Evolutionary conservation across 768 basidiomycete genomes (phyloP).

Genomic region (Dendrothele bispora): DNA sequence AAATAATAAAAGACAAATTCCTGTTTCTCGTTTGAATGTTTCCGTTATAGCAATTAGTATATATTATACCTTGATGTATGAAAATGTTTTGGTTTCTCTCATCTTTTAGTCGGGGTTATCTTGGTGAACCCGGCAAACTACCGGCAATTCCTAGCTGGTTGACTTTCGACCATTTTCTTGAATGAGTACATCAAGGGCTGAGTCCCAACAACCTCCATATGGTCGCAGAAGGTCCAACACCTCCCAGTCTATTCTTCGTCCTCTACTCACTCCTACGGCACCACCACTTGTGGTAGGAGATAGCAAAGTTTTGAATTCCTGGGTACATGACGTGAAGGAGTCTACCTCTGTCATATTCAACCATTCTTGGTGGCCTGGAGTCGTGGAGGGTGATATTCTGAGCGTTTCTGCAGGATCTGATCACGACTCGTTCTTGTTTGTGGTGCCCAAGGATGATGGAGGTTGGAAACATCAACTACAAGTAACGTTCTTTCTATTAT

Average conservation of each 20-base stretch:
- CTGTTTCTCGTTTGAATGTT: too few species aligned
- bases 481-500: constrained; percentile 25
- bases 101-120: too few species aligned
- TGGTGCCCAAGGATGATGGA: constrained; percentile 64
- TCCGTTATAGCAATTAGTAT: too few species aligned
- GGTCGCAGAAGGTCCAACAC: constrained; percentile 75
- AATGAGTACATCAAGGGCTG: constrained; percentile 66
- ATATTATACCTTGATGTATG: too few species aligned
- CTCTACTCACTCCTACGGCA: constrained; percentile 31
- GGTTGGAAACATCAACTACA: constrained; percentile 64
- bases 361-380: constrained; percentile 75
- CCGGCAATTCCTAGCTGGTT: too few species aligned
- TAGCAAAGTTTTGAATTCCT: constrained; percentile 59
- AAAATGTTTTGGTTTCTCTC: too few species aligned
- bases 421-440: constrained; percentile 58
- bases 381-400: constrained; percentile 73
- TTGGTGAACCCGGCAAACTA: too few species aligned
- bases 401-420: constrained; percentile 45
- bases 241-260: constrained; percentile 61
- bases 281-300: constrained; percentile 62
- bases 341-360: constrained; percentile 64
- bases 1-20: too few species aligned
- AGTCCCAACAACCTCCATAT: constrained; percentile 57
- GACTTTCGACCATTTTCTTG: neutral
- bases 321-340: constrained; percentile 73